Evolutionary conservation across 805 yeast genomes (phyloP).

Genomic region (Candida endomychidarum): DNA sequence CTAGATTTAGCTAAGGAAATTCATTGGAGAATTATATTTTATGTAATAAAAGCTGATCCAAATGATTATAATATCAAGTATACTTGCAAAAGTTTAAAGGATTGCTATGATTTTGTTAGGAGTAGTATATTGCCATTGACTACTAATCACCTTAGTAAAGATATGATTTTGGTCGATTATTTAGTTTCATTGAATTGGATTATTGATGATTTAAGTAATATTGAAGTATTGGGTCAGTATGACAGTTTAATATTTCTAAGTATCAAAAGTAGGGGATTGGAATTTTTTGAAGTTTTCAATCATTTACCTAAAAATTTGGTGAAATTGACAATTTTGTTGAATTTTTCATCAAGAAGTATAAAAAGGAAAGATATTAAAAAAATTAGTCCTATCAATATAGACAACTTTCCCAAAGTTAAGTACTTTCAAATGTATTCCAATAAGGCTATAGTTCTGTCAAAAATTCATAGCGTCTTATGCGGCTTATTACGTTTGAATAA

Average conservation of each 20-base stretch:
- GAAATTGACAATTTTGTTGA: not conserved
- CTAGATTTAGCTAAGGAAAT: conserved; percentile 3
- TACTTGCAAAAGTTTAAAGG: conserved; percentile 1
- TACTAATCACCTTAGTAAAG: not conserved
- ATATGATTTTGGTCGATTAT: not conserved
- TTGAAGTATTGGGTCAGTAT: not conserved
- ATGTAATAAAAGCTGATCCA: not conserved
- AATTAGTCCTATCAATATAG: not conserved
- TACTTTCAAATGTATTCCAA: conserved; percentile 1
- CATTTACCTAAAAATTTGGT: not conserved
- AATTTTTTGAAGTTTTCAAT: not conserved
- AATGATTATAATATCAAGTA: not conserved
- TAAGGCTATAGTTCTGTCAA: not conserved
- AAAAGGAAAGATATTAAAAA: not conserved
- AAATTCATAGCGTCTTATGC: not conserved
- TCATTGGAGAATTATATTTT: conserved; percentile 1
- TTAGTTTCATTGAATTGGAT: not conserved
- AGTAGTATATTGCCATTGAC: not conserved
- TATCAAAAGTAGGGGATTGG: not conserved
- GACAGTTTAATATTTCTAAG: not conserved
- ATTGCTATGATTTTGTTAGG: not conserved
- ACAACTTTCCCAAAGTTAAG: not conserved
- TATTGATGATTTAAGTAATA: not conserved
- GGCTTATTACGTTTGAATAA: not conserved
- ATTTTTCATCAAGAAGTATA: not conserved